Percentiles rank a stretch among this genome's conserved stretches.
Evolutionary conservation across 257 asterid species (phyloP).

Genomic region (Solanum raphanifolium): DNA sequence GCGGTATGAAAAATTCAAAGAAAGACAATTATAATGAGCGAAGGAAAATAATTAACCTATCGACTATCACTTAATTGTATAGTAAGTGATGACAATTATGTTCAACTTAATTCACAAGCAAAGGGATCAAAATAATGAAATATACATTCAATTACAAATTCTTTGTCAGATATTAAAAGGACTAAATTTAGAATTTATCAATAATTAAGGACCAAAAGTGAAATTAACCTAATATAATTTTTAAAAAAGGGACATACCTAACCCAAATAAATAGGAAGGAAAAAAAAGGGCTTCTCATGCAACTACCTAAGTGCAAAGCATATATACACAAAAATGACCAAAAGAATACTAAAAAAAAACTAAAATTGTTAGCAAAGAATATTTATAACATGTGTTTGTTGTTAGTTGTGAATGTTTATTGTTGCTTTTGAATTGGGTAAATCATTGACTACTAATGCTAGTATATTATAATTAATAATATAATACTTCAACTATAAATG

Average conservation of each 20-base stretch:
- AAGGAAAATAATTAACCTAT: too few relatives aligned
- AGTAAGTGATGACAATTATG: neutral
- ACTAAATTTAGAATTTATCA: neutral
- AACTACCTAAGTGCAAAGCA: constrained; percentile 5
- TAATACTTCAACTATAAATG: neutral
- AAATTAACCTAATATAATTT: neutral
- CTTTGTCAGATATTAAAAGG: neutral
- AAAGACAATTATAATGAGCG: too few relatives aligned
- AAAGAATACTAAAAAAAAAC: neutral
- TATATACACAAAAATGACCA: neutral
- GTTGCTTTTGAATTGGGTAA: neutral
- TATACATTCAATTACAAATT: neutral
- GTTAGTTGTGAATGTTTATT: constrained; percentile 1
- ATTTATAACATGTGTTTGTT: neutral
- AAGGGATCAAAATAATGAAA: neutral
- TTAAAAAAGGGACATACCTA: neutral
- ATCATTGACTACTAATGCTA: constrained; percentile 5
- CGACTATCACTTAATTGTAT: neutral
- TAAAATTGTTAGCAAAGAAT: neutral
- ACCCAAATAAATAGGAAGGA: neutral
- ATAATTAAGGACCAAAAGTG: neutral
- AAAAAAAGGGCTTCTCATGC: neutral
- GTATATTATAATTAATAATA: neutral
- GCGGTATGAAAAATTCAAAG: too few relatives aligned
- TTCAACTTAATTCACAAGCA: neutral